Conservation (phyloP, 2,329 filamentous ascomycete genomes). For the Ophiostoma himal-ulmi region DNA sequence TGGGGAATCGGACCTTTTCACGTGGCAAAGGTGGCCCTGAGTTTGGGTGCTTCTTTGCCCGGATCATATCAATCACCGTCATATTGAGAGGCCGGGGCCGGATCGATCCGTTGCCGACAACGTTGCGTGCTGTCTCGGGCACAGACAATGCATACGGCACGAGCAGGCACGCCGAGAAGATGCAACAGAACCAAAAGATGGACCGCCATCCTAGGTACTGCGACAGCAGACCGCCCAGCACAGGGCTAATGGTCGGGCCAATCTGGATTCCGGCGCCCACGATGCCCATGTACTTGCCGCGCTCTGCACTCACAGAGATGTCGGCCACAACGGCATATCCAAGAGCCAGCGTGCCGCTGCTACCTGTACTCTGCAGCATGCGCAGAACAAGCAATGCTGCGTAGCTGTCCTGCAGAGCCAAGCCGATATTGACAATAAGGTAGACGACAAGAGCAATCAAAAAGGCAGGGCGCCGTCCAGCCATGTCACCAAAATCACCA, state of each 20-base stretch:
- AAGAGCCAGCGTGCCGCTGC: slow-evolving; percentile 64
- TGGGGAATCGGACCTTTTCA: slow-evolving; percentile 46
- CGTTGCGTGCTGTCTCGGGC: slow-evolving; percentile 54
- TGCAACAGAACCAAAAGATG: slow-evolving; percentile 64
- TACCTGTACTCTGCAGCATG: slow-evolving; percentile 58
- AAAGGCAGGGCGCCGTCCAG: slow-evolving; percentile 57
- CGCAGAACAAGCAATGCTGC: slow-evolving; percentile 55
- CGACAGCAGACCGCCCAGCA: slow-evolving; percentile 58
- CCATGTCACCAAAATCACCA: slow-evolving; percentile 56
- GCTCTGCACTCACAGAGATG: slow-evolving; percentile 60
- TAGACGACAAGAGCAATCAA: slow-evolving; percentile 54
- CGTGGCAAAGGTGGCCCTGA: slow-evolving; percentile 24
- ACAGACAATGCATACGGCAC: slow-evolving; percentile 51
- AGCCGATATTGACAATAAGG: slow-evolving; percentile 52
- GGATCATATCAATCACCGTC: slow-evolving; percentile 48
- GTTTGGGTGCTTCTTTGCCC: slow-evolving; percentile 30
- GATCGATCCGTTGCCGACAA: slow-evolving; percentile 59
- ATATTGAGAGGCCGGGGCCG: slow-evolving; percentile 53
- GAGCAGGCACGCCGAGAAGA: slow-evolving; percentile 46
- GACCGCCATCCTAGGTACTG: slow-evolving; percentile 61
- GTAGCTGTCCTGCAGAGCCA: slow-evolving; percentile 54
- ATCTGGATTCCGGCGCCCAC: slow-evolving; percentile 55
- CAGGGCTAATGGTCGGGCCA: slow-evolving; percentile 50
- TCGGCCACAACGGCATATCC: slow-evolving; percentile 68
- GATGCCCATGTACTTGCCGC: slow-evolving; percentile 67